These are phyloP conservation scores for Adansonia grandidieri DNA, from an alignment of 441 rosid genomes.

Conservation along the genomic window DNA sequence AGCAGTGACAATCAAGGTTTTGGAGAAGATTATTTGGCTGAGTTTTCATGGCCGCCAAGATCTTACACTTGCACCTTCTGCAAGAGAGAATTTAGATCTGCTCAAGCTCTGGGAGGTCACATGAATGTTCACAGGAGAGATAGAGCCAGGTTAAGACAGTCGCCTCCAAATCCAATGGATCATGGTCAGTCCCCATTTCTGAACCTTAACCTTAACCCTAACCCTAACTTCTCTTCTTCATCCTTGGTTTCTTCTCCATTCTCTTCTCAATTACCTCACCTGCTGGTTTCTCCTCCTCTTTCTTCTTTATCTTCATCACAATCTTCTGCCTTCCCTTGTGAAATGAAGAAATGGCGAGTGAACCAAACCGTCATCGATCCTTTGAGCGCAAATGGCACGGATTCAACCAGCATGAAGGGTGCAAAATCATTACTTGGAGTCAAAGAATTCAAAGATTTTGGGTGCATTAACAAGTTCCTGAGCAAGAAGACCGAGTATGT, in stretches of 20 bases:
- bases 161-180: slow-evolving; percentile 29
- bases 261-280: slow-evolving; percentile 22
- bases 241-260: slow-evolving; percentile 34
- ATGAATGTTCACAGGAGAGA: slow-evolving; percentile 82
- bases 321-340: slow-evolving; percentile 43
- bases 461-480: slow-evolving; percentile 33
- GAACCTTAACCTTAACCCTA: slow-evolving; percentile 35
- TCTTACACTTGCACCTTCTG: slow-evolving; percentile 83
- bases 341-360: slow-evolving; percentile 40
- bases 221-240: slow-evolving; percentile 33
- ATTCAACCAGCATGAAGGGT: slow-evolving; percentile 24
- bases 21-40: slow-evolving; percentile 61
- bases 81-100: slow-evolving; percentile 85
- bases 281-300: slow-evolving; percentile 41
- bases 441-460: slow-evolving; percentile 35
- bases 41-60: slow-evolving; percentile 93
- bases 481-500: slow-evolving; percentile 53
- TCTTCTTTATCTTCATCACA: slow-evolving; percentile 47
- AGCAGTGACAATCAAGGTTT: slow-evolving; percentile 37
- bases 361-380: slow-evolving; percentile 30
- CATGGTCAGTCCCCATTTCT: slow-evolving; percentile 4
- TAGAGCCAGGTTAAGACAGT: slow-evolving; percentile 80
- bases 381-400: slow-evolving; percentile 37
- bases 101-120: slow-evolving; percentile 98
- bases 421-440: slow-evolving; percentile 28